Base-by-base conservation (phyloP, 345 rosid species). In the Schrenkiella parvula region DNA sequence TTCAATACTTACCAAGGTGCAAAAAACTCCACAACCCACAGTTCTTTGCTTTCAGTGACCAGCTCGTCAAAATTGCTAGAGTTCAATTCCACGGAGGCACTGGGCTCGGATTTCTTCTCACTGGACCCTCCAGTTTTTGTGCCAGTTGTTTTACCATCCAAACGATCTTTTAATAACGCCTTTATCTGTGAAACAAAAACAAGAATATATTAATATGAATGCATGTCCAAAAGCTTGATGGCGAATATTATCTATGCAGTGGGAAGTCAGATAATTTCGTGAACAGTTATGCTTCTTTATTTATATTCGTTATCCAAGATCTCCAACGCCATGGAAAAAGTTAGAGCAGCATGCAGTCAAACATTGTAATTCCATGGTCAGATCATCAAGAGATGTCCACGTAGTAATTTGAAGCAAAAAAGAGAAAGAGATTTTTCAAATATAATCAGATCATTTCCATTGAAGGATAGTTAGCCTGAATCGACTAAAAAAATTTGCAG, bases 11-110 rank as follows among this genome's bases (percentile, higher is more conserved):
- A 93, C 97, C 98, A 93, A 68, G 98, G 98, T 59, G 98, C 97
- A 44, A 91, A 91, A 74, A 93, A 91, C 80, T 93, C 98, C 74
- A 93, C 91, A 64, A 93, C 75, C 98, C 98, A 93, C 58, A 91
- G 90, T 13, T 91, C 92, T 82, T 89, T 91, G 80, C 98, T 91
- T 84, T 85, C 85, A 64, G 78, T 79, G 46, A 93, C 97, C 87
- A 89, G 71, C 74, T 91, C 90, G 68, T 91, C 97, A 79, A 93
- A 93, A 54, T 89, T 91, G 75, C 57, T 72, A 68, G 98, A 85
- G 75, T 82, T 89, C 78, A 93, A 68, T 81, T 88, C 97, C 41
- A 81, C 83, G 0, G 97, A 93, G 12, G 80, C 84, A 81, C 80
- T 84, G 22, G 96, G 75, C 71, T 87, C 89, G 23, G 97, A 86